These are phyloP conservation scores for Sporothrix protearum DNA, from an alignment of 2,329 filamentous ascomycete species.

Conservation along the genomic window DNA sequence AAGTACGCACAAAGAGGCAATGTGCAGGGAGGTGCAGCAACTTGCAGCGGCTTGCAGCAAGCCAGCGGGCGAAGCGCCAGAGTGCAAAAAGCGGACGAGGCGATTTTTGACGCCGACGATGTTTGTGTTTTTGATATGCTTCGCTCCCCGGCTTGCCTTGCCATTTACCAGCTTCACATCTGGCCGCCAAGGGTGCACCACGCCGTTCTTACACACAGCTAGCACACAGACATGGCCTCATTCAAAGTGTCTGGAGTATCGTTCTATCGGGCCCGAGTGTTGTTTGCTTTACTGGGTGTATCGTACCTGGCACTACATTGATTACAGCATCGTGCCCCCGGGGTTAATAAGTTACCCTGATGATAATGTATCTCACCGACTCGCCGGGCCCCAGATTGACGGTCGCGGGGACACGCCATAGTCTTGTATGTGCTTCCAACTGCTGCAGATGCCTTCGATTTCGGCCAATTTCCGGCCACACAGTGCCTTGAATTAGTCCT, in stretches of 20 bases:
- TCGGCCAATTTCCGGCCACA: background rate
- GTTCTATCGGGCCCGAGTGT: no score
- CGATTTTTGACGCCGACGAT: background rate
- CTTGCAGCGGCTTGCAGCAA: background rate
- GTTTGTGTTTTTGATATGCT: background rate
- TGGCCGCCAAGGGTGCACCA: no score
- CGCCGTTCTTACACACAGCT: no score
- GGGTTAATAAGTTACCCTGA: no score
- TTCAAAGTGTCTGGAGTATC: background rate
- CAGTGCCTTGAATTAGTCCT: background rate
- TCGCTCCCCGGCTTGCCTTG: no score
- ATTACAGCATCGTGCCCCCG: no score
- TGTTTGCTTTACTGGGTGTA: background rate
- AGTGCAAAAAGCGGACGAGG: background rate
- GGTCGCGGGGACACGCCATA: background rate
- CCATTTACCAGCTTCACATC: background rate
- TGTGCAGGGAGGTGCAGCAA: constrained; percentile 13
- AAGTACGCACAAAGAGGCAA: background rate
- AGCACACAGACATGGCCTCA: background rate
- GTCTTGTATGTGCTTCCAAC: no score
- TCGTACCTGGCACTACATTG: background rate
- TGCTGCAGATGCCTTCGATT: background rate
- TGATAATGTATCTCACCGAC: background rate
- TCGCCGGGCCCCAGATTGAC: background rate
- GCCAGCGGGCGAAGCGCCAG: background rate